These are phyloP conservation scores for Phytopythium ostracodes DNA, from an alignment of 352 stramenopile genomes.

Conservation along the genomic window DNA sequence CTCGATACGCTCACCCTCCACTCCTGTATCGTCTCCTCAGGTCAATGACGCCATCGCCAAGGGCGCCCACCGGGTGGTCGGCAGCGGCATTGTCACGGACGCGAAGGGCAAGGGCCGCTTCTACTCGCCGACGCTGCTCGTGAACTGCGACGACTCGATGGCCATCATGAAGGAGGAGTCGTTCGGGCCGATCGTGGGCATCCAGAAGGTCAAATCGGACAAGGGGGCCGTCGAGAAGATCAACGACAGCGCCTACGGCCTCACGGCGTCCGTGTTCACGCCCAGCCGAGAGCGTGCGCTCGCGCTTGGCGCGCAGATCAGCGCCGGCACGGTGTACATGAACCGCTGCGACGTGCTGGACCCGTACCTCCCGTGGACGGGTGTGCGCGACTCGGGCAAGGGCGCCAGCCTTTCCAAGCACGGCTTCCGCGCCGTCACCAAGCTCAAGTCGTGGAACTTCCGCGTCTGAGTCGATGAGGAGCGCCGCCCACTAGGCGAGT, in stretches of 20 bases:
- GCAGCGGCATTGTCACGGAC: conserved; percentile 39
- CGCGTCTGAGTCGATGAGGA: conserved; percentile 29
- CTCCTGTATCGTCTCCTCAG: conserved; percentile 11
- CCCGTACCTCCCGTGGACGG: conserved; percentile 80
- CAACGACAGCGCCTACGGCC: conserved; percentile 77
- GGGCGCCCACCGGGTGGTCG: conserved; percentile 51
- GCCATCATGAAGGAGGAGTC: conserved; percentile 80
- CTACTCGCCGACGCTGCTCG: conserved; percentile 75
- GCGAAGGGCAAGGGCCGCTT: conserved; percentile 58
- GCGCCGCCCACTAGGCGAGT: neutral
- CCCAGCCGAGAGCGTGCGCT: conserved; percentile 51
- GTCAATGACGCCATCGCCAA: conserved; percentile 74
- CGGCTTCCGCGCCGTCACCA: conserved; percentile 72
- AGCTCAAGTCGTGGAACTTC: conserved; percentile 84
- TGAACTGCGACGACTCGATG: conserved; percentile 63
- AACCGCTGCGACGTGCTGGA: conserved; percentile 84
- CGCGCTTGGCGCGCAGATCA: conserved; percentile 49
- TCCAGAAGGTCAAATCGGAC: conserved; percentile 69
- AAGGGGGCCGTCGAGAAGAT: conserved; percentile 72
- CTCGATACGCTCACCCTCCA: neutral
- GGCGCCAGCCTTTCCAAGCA: conserved; percentile 80
- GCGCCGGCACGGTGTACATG: conserved; percentile 79
- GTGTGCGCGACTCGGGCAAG: conserved; percentile 75
- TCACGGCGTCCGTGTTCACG: conserved; percentile 78
- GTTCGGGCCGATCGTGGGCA: conserved; percentile 77